Evolutionary conservation across 176 grass and related monocot genomes (phyloP).

Genomic region (Musa beccarii): DNA sequence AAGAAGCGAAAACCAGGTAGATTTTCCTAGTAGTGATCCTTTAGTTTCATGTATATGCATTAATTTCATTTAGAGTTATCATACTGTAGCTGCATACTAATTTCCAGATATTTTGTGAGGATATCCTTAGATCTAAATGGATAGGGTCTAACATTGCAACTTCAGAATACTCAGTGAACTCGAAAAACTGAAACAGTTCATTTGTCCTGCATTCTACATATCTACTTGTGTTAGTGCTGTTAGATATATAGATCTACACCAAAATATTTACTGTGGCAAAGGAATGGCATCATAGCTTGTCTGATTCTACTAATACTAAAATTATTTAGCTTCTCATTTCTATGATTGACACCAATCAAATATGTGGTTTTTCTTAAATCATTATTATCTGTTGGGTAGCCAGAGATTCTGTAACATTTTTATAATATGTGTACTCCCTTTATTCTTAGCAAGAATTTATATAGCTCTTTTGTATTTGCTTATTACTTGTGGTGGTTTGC

Average conservation of each 20-base stretch:
- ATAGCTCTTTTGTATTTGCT: not conserved
- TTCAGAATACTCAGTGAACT: not conserved
- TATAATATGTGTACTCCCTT: not conserved
- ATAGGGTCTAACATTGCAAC: not conserved
- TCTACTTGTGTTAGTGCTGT: not conserved
- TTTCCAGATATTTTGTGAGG: not conserved
- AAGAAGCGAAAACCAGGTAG: conserved; percentile 37
- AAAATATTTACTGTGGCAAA: not conserved
- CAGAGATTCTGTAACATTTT: not conserved
- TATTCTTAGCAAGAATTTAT: not conserved
- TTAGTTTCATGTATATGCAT: not conserved
- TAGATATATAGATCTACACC: not conserved
- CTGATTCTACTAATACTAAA: not conserved
- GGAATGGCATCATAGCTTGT: not conserved
- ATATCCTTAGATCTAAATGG: not conserved
- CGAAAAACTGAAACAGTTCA: not conserved
- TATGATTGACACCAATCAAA: not conserved
- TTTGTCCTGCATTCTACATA: not conserved
- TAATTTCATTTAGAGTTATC: not conserved
- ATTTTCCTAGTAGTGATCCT: not conserved
- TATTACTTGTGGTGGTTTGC: not conserved
- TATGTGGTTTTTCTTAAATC: not conserved
- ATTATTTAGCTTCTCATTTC: not conserved
- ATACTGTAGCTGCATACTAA: not conserved
- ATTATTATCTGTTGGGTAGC: not conserved